phyloP scores from a whole-genome alignment of 2,329 filamentous ascomycete species.

The Colletotrichum spaethianum region DNA sequence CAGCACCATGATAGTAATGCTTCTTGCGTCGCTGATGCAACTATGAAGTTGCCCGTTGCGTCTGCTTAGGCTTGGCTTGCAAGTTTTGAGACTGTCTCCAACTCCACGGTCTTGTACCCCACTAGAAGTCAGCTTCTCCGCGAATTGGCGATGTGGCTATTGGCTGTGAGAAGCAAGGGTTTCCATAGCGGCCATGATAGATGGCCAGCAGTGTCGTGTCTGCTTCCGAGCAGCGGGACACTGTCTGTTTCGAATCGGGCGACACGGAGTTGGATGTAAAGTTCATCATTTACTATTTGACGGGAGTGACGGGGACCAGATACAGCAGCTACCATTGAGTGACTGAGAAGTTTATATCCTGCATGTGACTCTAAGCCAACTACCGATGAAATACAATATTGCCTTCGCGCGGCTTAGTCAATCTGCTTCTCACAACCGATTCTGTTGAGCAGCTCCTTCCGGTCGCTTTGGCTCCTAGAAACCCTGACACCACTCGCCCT shows the following conservation, averaged over 20 bases:
- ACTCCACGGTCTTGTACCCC: neutral
- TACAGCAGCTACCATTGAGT: neutral
- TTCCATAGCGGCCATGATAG: no score
- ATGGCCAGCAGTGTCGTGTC: neutral
- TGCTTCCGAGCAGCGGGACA: no score
- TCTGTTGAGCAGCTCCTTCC: constrained; percentile 18
- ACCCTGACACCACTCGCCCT: constrained; percentile 1
- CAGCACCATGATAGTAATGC: neutral
- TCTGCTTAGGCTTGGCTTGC: neutral
- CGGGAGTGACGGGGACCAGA: neutral
- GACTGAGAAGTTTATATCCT: neutral
- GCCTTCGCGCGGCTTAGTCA: neutral
- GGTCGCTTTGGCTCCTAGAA: constrained; percentile 1
- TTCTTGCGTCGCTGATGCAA: neutral
- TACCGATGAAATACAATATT: neutral
- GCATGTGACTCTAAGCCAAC: neutral
- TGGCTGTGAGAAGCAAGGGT: neutral
- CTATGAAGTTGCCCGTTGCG: neutral
- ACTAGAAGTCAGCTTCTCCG: no score
- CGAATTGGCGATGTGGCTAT: neutral
- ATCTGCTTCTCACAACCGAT: constrained; percentile 26
- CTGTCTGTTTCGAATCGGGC: neutral
- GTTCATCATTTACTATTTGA: neutral
- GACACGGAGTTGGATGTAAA: neutral
- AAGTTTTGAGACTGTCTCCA: neutral